Evolutionary conservation across 1,284 basidiomycete species (phyloP), one percentile per base, ranked within the genome.

Genomic region (Ustilago trichophora): DNA sequence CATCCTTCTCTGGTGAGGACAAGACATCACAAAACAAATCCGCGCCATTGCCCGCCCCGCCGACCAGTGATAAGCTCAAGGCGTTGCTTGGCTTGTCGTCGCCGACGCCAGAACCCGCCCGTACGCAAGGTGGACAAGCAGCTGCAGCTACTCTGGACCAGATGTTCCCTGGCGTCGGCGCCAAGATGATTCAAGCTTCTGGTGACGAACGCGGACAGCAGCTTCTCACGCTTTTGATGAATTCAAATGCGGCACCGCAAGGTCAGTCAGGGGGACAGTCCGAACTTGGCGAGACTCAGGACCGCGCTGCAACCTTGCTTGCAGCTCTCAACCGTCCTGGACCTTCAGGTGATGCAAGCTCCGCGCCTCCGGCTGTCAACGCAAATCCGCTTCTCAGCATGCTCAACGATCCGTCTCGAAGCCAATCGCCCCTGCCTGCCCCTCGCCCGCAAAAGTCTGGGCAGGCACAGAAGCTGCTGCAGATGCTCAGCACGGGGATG

Each of bases 391-490:
- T 74, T 15, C 64, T 76, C 3, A 56, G 48, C 38, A 58, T 63
- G 50, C 51, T 63, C 47, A 71, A 71, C 26, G 59, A 60, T 32
- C 52, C 57, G 21, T 42, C 62, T 43, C 56, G 62, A 46, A 60
- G 56, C 38, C 63, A 66, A 34, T 73, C 75, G 12, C 75, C 75
- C 6, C 56, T 76, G 24, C 73, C 75, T 12, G 75, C 75, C 18
- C 75, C 73, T 10, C 26, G 42, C 11, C 66, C 73, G 25, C 63
- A 73, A 26, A 76, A 75, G 54, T 65, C 58, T 6, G 56, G 59
- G 9, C 72, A 73, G 48, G 58, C 66, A 6, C 64, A 67, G 27
- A 75, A 68, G 40, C 48, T 76, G 36, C 49, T 76, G 40, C 57
- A 75, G 47, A 64, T 76, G 65, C 63, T 76, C 48, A 64, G 69